Percentiles rank a stretch among this genome's conserved stretches.
phyloP scores from a whole-genome alignment of 352 stramenopile species.

The Phytophthora lateralis region DNA sequence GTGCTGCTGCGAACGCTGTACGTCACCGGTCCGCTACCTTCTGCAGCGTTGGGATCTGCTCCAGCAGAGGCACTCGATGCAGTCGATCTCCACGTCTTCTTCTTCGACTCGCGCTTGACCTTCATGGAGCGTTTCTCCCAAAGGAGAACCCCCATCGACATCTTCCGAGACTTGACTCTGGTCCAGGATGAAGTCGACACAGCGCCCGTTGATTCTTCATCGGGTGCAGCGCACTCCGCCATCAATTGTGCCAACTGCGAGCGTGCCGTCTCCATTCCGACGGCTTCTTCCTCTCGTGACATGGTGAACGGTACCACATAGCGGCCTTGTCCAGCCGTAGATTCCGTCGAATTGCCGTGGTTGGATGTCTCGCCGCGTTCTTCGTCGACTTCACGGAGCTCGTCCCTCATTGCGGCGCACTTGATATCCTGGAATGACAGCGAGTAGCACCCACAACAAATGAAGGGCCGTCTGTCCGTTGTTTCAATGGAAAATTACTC shows the following conservation, averaged over 20 bases:
- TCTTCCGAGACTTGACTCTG: constrained; percentile 40
- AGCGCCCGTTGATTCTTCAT: neutral
- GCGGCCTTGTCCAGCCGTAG: constrained; percentile 33
- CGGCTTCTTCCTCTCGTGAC: constrained; percentile 46
- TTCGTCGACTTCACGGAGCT: constrained; percentile 17
- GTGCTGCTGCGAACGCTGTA: constrained; percentile 69
- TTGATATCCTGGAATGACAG: constrained; percentile 27
- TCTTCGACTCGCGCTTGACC: constrained; percentile 19
- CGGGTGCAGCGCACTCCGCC: constrained; percentile 33
- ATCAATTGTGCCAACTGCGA: constrained; percentile 40
- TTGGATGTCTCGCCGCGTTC: constrained; percentile 13
- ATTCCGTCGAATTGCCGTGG: neutral
- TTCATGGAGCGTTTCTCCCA: constrained; percentile 57
- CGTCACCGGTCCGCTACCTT: constrained; percentile 10
- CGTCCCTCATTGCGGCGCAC: constrained; percentile 24
- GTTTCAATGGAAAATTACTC: constrained; percentile 24
- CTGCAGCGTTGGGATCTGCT: neutral
- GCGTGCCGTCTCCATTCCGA: constrained; percentile 30
- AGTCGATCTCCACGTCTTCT: constrained; percentile 19
- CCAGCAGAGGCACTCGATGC: neutral
- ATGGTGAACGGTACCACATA: constrained; percentile 63
- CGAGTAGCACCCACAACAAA: neutral
- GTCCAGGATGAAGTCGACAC: constrained; percentile 25
- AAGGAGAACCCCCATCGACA: constrained; percentile 38
- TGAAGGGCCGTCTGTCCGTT: constrained; percentile 34